phyloP scores from a whole-genome alignment of 2,329 filamentous ascomycete genomes.

The Penicillium sp. region DNA sequence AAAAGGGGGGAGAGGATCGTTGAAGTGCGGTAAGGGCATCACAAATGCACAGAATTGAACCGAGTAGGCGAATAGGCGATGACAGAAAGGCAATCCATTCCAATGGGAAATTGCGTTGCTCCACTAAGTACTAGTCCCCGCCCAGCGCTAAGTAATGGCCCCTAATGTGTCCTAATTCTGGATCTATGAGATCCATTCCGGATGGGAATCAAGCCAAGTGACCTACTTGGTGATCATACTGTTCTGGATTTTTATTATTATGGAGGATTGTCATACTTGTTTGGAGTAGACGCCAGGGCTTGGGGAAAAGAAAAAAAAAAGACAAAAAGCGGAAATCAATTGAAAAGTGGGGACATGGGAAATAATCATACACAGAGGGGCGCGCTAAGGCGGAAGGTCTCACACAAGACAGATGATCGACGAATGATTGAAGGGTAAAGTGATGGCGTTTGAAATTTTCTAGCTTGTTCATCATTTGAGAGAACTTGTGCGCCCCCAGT shows the following conservation, averaged over 20 bases:
- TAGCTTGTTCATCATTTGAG: not conserved
- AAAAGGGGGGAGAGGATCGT: not conserved
- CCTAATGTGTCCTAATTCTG: conserved; percentile 1
- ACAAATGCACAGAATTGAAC: not conserved
- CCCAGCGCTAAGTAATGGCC: not conserved
- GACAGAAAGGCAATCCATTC: conserved; percentile 6
- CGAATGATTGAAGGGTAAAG: conserved; percentile 15
- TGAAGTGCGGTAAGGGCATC: not conserved
- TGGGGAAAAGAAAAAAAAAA: not conserved
- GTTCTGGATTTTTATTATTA: not conserved
- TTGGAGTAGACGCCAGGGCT: not conserved
- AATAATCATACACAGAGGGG: conserved; percentile 24
- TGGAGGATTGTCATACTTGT: not conserved
- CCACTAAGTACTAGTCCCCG: conserved; percentile 7
- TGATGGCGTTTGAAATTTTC: conserved; percentile 15
- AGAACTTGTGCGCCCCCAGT: too few species aligned
- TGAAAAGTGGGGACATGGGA: conserved; percentile 16
- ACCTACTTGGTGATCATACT: not conserved
- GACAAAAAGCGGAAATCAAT: conserved; percentile 4
- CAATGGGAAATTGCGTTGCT: conserved; percentile 11
- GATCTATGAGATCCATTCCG: not conserved
- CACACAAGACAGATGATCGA: conserved; percentile 24
- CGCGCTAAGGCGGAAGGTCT: conserved; percentile 26
- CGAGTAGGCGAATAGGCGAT: conserved; percentile 10
- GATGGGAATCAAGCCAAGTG: not conserved